Base-by-base conservation (phyloP, 176 grass and related monocot species). In the Phoenix dactylifera region DNA sequence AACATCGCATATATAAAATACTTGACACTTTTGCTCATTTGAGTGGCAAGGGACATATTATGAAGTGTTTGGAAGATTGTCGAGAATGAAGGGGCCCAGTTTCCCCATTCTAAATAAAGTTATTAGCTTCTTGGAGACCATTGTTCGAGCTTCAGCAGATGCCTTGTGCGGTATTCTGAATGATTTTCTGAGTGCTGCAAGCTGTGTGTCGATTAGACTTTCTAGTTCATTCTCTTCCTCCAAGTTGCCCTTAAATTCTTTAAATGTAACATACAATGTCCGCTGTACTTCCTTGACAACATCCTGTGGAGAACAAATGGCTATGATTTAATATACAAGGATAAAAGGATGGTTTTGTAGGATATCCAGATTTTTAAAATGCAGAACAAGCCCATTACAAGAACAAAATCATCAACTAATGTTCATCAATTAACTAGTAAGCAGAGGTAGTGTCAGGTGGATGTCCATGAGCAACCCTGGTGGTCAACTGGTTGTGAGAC, bases 21-120 rank as follows among this genome's bases (percentile, higher is more conserved):
- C 1, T 14, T 44, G 2, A 44, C 35, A 44, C 35, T 14, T 39
- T 39, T 44, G 35, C 35, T 44, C 9, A 44, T 12, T 44, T 44
- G 35, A 12, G 35, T 44, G 35, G 35, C 32, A 63, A 70, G 64
- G 57, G 61, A 23, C 29, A 32, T 24, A 20, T 75, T 64, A 83
- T 23, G 59, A 51, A 44, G 56, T 26, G 71, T 73, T 52, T 49
- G 90, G 80, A 80, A 96, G 80, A 64, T 86, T 74, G 5, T 96
- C 87, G 1, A 90, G 83, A 72, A 90, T 88, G 65, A 87, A 96
- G 16, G 74, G 77, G 5, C 86, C 86, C 1, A 96, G 74, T 52
- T 90, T 96, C 32, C 92, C 92, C 15, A 82, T 65, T 68, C 86
- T 82, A 62, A 96, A 96, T 50, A 90, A 81, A 50, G 83, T 96